Base-by-base conservation (phyloP, 257 asterid genomes). In the Solanum pimpinellifolium region DNA sequence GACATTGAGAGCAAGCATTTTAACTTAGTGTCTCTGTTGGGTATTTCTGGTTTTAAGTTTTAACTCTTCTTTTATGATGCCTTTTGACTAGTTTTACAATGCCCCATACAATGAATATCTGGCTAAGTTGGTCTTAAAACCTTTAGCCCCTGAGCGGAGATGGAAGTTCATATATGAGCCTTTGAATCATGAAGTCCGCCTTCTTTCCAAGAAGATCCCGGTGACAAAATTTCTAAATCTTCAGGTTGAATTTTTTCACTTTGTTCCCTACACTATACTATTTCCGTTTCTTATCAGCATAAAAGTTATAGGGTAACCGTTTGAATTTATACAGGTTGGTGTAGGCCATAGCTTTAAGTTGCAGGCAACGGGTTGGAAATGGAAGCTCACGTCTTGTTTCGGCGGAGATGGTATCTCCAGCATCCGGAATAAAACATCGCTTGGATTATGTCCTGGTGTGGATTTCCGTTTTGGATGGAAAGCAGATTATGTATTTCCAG, bases 311-410 rank as follows among this genome's bases (percentile, higher is more conserved):
- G 84, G 41, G 9, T 15, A 25, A 46, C 37, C 39, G 44, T 31
- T 77, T 66, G 29, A n/a, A 65, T 47, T 87, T 75, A 49, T 87
- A 88, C 93, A 97, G 99, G 97, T 97, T 82, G 99, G 99, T 87
- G 89, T 97, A 74, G 99, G 99, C 88, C 99, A 97, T 91, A 95
- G 96, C 93, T 97, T 97, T 92, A 93, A 91, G 92, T 86, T 92
- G 90, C 96, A 91, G 46, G 94, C 99, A 83, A 97, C 98, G n/a
- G 98, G 98, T 86, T 97, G 99, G 99, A 96, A 97, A 92, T 97
- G 99, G 99, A 97, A 95, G 93, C 96, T 97, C 68, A 88, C 93
- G 7, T 87, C 99, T 41, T 93, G 98, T 89, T 91, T 95, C 37
- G 99, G 98, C 59, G 99, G 97, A 39, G 98, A 96, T 90, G 96